Conservation (phyloP, 441 rosid species). For the Gossypium laxum region DNA sequence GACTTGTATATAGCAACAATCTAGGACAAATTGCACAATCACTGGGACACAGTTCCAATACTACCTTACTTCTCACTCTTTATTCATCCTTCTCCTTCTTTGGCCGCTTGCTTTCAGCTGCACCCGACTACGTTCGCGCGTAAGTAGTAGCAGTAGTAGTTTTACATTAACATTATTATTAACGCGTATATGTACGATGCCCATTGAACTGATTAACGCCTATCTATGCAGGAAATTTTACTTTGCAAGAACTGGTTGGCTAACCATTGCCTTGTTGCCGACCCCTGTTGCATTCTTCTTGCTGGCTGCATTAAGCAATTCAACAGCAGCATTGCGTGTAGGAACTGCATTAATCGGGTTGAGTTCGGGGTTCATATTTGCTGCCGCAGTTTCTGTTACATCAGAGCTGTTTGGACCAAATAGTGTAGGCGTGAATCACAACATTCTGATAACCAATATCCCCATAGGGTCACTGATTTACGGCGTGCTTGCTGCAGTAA, state of each 20-base stretch:
- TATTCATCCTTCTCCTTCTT: conserved; percentile 90
- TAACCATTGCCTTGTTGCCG: conserved; percentile 65
- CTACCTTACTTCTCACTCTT: conserved; percentile 65
- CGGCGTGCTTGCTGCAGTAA: conserved; percentile 73
- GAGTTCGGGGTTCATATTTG: conserved; percentile 89
- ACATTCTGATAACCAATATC: conserved; percentile 79
- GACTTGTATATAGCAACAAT: conserved; percentile 87
- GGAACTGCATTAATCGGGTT: conserved; percentile 66
- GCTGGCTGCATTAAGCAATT: conserved; percentile 42
- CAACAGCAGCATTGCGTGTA: conserved; percentile 42
- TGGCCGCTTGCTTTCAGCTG: conserved; percentile 79
- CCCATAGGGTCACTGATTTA: conserved; percentile 75
- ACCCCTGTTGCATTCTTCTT: conserved; percentile 76
- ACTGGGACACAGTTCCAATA: conserved; percentile 44
- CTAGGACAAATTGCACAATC: conserved; percentile 90
- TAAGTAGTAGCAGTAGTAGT: conserved; percentile 25
- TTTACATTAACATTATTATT: not conserved
- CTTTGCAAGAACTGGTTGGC: conserved; percentile 89
- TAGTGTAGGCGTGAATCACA: conserved; percentile 84
- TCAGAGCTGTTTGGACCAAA: conserved; percentile 86
- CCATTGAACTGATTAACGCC: not conserved
- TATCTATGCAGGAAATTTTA: conserved; percentile 50
- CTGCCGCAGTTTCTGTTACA: conserved; percentile 86
- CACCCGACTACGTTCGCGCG: conserved; percentile 73
- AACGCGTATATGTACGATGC: not conserved